Conservation (phyloP, 2,329 filamentous ascomycete species). For the Colletotrichum neosansevieriae region DNA sequence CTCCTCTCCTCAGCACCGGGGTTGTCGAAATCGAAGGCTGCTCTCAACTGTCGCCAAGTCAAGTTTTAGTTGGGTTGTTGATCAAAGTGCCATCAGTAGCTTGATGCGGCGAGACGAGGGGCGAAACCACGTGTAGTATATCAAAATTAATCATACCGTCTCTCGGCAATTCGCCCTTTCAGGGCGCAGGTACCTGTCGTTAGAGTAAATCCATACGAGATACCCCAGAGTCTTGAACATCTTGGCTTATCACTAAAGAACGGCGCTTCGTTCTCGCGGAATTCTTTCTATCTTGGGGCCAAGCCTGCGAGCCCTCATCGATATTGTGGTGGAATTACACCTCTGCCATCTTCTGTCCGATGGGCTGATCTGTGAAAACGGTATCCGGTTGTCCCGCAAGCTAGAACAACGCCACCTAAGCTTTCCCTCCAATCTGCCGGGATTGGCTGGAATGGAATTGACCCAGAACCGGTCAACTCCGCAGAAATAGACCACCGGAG, state of each 20-base stretch:
- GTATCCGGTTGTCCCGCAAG: slow-evolving; percentile 1
- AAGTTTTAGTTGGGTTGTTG: neutral
- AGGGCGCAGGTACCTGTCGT: neutral
- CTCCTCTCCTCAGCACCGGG: neutral
- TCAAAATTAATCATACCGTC: too few species aligned
- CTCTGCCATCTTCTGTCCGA: neutral
- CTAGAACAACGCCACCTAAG: slow-evolving; percentile 19
- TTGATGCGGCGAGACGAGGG: neutral
- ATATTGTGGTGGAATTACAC: neutral
- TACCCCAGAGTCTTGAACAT: neutral
- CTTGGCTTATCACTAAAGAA: neutral
- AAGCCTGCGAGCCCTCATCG: neutral
- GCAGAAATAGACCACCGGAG: slow-evolving; percentile 9
- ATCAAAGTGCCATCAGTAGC: neutral
- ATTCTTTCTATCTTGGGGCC: neutral
- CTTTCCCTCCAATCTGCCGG: neutral
- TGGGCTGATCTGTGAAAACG: slow-evolving; percentile 27
- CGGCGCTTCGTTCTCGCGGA: slow-evolving; percentile 10
- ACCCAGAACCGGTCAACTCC: neutral
- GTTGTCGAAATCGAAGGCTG: too few species aligned
- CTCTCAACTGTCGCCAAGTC: neutral
- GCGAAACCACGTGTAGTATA: neutral
- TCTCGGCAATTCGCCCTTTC: neutral
- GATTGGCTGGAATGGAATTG: slow-evolving; percentile 1
- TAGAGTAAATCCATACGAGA: neutral